Evolutionary conservation across 306 rosid species (phyloP), one percentile per base, ranked within the genome.

Genomic region (Cicer bijugum): DNA sequence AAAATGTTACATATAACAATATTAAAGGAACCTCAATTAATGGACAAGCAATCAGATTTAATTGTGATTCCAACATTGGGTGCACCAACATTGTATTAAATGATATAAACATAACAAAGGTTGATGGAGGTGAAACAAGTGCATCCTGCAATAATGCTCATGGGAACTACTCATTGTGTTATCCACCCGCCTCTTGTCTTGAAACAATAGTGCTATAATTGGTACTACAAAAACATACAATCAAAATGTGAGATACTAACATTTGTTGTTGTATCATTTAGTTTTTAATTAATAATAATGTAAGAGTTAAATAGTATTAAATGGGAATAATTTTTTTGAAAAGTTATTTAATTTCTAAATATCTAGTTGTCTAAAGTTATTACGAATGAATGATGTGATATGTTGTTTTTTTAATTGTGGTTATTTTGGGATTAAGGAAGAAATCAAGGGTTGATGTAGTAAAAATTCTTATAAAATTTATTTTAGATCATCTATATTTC

Each of bases 81-180:
- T 85, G 86, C 81, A 44, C 48, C 12, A 48, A 77, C 45, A 79
- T 83, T 65, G 28, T 55, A 1, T 8, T 88, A 71, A 68, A 83
- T 0, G 0, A 12, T 0, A 57, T 83, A 10, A 19, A 57, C 35
- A 88, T 85, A 55, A 72, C 23, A 0, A 7, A 19, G 7, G 17
- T 1, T 23, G 15, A 17, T 1, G 79, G 70, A 14, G 42, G 59
- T 7, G 1, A 47, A 4, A 42, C 69, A 3, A 8, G 7, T 19
- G 77, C 85, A 4, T 17, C 59, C 0, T 87, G 91, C 70, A 9
- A 9, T 3, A 82, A 82, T 45, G 87, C 15, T 10, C 55, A 71
- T 0, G 87, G 89, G 8, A 62, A 1, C 2, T 16, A 72, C 23
- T 33, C 33, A 5, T 40, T 6, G 0, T 48, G 69, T 11, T 12